Percentiles rank a stretch among this genome's conserved stretches.
These are phyloP conservation scores for Xylaria sp. DNA, from an alignment of 2,329 filamentous ascomycete genomes.

Conservation along the genomic window DNA sequence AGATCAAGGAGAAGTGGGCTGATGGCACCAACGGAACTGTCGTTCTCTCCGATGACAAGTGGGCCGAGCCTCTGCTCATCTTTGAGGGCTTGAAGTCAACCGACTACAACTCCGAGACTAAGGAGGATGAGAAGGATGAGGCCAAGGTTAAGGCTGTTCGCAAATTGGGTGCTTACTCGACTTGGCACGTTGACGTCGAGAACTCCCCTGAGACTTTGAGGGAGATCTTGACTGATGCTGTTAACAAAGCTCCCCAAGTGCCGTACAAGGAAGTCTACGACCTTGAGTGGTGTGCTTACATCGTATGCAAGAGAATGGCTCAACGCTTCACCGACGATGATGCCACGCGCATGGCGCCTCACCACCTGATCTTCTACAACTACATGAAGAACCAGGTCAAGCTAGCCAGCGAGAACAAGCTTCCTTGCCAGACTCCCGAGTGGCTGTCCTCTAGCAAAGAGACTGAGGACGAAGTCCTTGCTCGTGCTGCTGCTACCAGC, in stretches of 20 bases:
- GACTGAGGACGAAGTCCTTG: slow-evolving; percentile 43
- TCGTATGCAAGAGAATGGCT: slow-evolving; percentile 46
- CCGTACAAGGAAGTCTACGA: slow-evolving; percentile 43
- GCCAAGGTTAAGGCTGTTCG: slow-evolving; percentile 41
- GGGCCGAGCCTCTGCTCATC: slow-evolving; percentile 46
- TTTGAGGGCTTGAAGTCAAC: slow-evolving; percentile 47
- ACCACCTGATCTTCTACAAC: slow-evolving; percentile 45
- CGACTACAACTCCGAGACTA: slow-evolving; percentile 41
- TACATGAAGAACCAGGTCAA: slow-evolving; percentile 47
- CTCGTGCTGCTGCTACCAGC: slow-evolving; percentile 41
- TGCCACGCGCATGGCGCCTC: slow-evolving; percentile 42
- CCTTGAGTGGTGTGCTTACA: slow-evolving; percentile 47
- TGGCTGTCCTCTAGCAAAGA: slow-evolving; percentile 41
- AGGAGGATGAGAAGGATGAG: slow-evolving; percentile 41
- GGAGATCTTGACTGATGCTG: slow-evolving; percentile 38
- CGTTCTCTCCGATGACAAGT: slow-evolving; percentile 46
- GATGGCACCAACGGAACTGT: slow-evolving; percentile 47
- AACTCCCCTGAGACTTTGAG: slow-evolving; percentile 42
- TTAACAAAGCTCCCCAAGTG: slow-evolving; percentile 40
- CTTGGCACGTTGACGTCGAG: slow-evolving; percentile 46
- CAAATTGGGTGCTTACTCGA: slow-evolving; percentile 44
- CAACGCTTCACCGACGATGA: slow-evolving; percentile 43
- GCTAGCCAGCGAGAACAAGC: slow-evolving; percentile 40
- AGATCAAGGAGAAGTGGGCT: slow-evolving; percentile 46
- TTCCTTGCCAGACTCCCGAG: slow-evolving; percentile 44